These are phyloP conservation scores for Areca catechu DNA, from an alignment of 176 grass and related monocot genomes.

Conservation along the genomic window DNA sequence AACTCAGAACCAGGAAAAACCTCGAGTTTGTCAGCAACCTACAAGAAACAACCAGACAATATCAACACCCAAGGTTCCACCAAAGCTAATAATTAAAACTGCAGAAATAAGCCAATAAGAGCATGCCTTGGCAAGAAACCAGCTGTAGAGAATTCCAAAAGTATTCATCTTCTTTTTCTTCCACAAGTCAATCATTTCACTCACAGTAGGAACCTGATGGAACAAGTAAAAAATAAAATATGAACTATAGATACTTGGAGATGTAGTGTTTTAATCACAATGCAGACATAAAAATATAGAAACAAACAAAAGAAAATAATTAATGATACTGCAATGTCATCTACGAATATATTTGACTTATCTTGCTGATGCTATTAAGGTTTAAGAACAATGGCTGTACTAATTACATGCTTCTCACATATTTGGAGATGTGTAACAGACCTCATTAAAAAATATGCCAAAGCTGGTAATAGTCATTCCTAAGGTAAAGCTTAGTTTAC, in stretches of 20 bases:
- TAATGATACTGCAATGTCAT: no score
- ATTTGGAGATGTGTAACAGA: no score
- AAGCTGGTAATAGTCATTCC: no score
- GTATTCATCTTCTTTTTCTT: slow-evolving; percentile 90
- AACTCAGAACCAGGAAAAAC: slow-evolving; percentile 90
- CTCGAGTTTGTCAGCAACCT: slow-evolving; percentile 86
- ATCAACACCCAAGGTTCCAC: slow-evolving; percentile 11
- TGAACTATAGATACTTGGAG: neutral
- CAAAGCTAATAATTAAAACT: slow-evolving; percentile 9
- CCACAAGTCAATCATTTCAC: slow-evolving; percentile 95
- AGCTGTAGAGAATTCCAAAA: slow-evolving; percentile 92
- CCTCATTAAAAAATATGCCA: no score
- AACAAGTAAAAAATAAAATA: neutral
- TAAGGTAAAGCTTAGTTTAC: no score
- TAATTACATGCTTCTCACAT: no score
- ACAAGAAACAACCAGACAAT: slow-evolving; percentile 16
- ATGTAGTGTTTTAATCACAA: no score
- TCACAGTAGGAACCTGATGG: slow-evolving; percentile 74
- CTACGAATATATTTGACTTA: no score
- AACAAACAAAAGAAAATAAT: no score
- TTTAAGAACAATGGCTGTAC: no score
- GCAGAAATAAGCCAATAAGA: neutral
- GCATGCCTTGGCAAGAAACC: slow-evolving; percentile 91
- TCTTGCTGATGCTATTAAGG: no score
- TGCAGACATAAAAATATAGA: no score